These are phyloP conservation scores for Mucor racemosus DNA, from an alignment of 371 early-diverging fungal species.

Conservation along the genomic window DNA sequence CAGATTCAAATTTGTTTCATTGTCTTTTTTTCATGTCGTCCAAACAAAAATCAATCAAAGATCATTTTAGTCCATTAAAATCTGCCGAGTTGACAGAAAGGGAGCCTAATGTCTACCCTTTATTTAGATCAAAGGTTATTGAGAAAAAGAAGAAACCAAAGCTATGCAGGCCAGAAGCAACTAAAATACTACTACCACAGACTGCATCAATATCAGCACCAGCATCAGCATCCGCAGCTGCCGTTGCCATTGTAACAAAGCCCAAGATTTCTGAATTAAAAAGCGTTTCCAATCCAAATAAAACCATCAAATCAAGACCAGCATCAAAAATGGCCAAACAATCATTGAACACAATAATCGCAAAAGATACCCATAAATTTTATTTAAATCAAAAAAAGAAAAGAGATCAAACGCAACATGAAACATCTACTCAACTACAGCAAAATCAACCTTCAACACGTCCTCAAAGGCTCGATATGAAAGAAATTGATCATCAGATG, in stretches of 20 bases:
- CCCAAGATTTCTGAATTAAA: not conserved
- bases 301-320: not conserved
- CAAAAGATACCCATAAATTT: not conserved
- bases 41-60: constrained; percentile 14
- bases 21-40: not conserved
- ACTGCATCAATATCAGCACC: not conserved
- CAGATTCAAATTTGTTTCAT: not conserved
- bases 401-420: not conserved
- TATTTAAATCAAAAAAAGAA: constrained; percentile 1
- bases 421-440: not conserved
- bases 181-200: not conserved
- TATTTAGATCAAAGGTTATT: constrained; percentile 5
- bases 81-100: not conserved
- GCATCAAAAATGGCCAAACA: not conserved
- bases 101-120: constrained; percentile 8
- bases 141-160: not conserved
- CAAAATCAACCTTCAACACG: not conserved
- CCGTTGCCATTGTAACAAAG: not conserved
- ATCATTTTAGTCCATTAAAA: constrained; percentile 9
- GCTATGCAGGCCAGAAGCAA: not conserved
- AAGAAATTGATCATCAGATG: constrained; percentile 7
- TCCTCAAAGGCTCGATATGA: not conserved
- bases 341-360: not conserved
- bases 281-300: not conserved
- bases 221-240: not conserved